phyloP scores from a whole-genome alignment of 768 basidiomycete genomes.

The Fomitopsis serialis region DNA sequence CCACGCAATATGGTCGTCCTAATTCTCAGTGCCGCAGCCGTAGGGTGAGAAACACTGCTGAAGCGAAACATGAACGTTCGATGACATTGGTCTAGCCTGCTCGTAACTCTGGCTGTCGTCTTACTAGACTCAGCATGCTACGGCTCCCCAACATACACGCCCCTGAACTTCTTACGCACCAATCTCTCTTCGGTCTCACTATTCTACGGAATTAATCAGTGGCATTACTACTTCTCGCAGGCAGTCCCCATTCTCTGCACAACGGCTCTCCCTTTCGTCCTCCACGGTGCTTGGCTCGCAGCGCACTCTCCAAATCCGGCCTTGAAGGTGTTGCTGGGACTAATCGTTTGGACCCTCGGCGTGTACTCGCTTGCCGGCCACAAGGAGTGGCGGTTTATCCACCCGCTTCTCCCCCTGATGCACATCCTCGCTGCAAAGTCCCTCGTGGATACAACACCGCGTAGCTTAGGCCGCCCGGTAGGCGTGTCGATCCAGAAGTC shows the following conservation, averaged over 20 bases:
- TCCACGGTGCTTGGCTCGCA: constrained; percentile 51
- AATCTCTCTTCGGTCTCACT: constrained; percentile 83
- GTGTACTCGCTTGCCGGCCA: constrained; percentile 82
- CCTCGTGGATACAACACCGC: constrained; percentile 38
- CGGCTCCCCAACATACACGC: constrained; percentile 59
- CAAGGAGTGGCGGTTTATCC: constrained; percentile 97
- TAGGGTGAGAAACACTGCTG: constrained; percentile 36
- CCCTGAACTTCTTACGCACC: constrained; percentile 74
- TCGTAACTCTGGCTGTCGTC: constrained; percentile 11
- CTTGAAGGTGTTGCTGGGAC: constrained; percentile 38
- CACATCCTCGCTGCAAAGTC: constrained; percentile 76
- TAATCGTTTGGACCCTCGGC: constrained; percentile 54
- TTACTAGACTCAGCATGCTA: constrained; percentile 70
- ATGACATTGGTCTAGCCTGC: constrained; percentile 1
- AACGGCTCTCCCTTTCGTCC: constrained; percentile 64
- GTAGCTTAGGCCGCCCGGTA: not conserved
- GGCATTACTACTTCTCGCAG: constrained; percentile 89
- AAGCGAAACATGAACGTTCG: not conserved
- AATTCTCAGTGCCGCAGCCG: constrained; percentile 31
- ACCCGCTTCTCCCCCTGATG: constrained; percentile 82
- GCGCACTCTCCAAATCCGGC: constrained; percentile 1
- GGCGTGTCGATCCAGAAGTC: constrained; percentile 28
- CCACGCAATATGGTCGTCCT: constrained; percentile 25
- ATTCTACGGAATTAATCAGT: constrained; percentile 86
- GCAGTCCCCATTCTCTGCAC: constrained; percentile 79